Conservation (phyloP, 352 stramenopile genomes). For the Pythium apleroticum region DNA sequence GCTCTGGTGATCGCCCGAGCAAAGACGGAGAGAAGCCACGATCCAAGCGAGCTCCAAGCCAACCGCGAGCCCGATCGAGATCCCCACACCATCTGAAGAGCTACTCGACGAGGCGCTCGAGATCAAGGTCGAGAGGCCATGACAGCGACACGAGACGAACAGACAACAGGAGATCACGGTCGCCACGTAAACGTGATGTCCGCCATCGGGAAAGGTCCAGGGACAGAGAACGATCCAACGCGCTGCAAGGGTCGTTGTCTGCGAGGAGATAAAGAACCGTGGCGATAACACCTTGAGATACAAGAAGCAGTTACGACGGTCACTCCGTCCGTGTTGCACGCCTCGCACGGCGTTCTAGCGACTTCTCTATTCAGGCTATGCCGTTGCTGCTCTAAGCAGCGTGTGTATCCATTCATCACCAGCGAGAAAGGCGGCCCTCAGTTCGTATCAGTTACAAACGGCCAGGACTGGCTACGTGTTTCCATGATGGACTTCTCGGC, state of each 20-base stretch:
- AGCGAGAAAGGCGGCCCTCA: too few species aligned
- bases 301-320: too few species aligned
- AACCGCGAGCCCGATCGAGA: neutral
- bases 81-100: neutral
- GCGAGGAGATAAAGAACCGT: neutral
- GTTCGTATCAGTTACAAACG: too few species aligned
- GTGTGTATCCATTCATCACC: too few species aligned
- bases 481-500: neutral
- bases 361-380: too few species aligned
- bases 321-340: too few species aligned
- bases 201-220: neutral
- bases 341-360: too few species aligned
- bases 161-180: neutral
- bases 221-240: neutral
- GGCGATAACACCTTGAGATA: too few species aligned
- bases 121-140: neutral
- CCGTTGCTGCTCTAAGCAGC: too few species aligned
- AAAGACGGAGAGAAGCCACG: too few species aligned
- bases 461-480: neutral
- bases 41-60: neutral
- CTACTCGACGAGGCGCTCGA: neutral
- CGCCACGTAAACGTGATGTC: too few species aligned
- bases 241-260: neutral
- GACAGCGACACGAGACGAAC: neutral
- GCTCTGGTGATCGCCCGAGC: neutral